Percentiles rank a stretch among this genome's conserved stretches.
Evolutionary conservation across 495 filamentous ascomycete genomes (phyloP).

Genomic region (Podospora anserina): DNA sequence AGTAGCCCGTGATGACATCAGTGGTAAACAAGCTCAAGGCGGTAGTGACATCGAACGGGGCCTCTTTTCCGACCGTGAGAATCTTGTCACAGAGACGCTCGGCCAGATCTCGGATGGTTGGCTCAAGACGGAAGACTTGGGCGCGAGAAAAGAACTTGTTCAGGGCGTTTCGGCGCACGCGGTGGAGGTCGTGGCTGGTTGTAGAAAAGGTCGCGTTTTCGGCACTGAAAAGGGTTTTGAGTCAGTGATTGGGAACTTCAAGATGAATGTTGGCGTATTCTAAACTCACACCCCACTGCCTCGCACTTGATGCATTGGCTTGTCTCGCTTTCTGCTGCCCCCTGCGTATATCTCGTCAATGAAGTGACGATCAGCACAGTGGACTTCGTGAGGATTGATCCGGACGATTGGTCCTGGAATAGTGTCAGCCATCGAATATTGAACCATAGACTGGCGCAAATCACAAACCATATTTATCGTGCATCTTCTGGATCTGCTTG

Average conservation of each 20-base stretch:
- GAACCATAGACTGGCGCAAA: background rate
- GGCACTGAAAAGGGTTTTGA: background rate
- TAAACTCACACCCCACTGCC: background rate
- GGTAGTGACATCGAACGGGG: background rate
- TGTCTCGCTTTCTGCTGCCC: conserved; percentile 9
- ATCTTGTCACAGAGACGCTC: background rate
- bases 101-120: conserved; percentile 6
- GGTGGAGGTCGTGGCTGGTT: conserved; percentile 15
- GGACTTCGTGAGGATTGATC: conserved; percentile 17
- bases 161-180: conserved; percentile 16
- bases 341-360: conserved; percentile 9
- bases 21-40: background rate
- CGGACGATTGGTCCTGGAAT: conserved; percentile 15
- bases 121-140: conserved; percentile 14
- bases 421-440: background rate
- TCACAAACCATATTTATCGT: conserved; percentile 15
- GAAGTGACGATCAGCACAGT: conserved; percentile 14
- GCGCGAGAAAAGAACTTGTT: conserved; percentile 17
- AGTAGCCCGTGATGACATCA: background rate
- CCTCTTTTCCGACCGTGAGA: background rate
- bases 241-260: background rate
- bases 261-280: no score
- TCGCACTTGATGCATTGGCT: background rate
- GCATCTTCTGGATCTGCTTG: conserved; percentile 12
- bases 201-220: conserved; percentile 14